These are phyloP conservation scores for Neofusicoccum sp. DNA, from an alignment of 2,329 filamentous ascomycete species.

Conservation along the genomic window DNA sequence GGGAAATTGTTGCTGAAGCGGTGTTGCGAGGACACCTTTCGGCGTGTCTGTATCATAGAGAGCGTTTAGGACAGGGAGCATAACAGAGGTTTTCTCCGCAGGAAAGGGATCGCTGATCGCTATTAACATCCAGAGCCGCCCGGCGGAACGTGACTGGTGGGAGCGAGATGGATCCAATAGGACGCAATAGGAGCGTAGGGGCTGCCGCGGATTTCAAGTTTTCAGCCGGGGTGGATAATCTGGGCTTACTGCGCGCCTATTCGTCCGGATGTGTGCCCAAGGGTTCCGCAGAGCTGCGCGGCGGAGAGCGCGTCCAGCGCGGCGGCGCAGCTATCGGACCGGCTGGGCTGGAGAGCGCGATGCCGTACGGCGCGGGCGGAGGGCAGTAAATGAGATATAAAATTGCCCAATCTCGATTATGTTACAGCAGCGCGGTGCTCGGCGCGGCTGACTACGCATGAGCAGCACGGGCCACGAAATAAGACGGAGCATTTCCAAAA, in stretches of 20 bases:
- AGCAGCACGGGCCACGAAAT: constrained; percentile 13
- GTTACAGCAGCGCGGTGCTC: constrained; percentile 3
- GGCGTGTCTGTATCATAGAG: background rate
- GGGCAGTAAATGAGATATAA: background rate
- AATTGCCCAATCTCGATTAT: constrained; percentile 14
- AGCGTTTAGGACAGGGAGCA: background rate
- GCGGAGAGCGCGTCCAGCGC: background rate
- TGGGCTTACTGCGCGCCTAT: background rate
- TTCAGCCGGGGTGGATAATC: background rate
- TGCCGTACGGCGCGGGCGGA: background rate
- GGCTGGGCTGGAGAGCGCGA: background rate
- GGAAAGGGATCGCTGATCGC: constrained; percentile 12
- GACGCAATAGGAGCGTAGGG: background rate
- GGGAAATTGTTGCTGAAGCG: background rate
- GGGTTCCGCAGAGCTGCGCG: background rate
- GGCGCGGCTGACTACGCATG: constrained; percentile 13
- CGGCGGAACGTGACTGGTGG: background rate
- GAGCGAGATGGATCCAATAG: background rate
- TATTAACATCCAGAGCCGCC: background rate
- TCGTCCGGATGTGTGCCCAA: background rate
- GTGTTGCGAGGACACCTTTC: background rate
- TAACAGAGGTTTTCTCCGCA: constrained; percentile 11
- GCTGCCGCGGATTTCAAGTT: background rate
- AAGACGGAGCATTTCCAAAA: constrained; percentile 18
- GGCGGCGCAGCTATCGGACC: background rate